Base-by-base conservation (phyloP, 1,284 basidiomycete species). In the Peniophora sp. region DNA sequence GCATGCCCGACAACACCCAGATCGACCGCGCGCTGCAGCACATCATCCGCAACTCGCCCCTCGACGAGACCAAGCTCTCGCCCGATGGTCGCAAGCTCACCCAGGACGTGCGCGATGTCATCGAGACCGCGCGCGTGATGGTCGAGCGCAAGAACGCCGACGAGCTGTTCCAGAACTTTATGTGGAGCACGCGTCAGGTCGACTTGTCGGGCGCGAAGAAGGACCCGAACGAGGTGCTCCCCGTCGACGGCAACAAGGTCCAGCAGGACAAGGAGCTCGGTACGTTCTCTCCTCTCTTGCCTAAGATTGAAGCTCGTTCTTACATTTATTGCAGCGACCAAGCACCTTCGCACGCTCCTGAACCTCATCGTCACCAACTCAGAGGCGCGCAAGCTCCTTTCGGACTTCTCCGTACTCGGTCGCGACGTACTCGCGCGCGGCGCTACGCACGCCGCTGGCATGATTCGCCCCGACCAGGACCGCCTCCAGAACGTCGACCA, bases 301-400 rank as follows among this genome's bases (percentile, higher is more conserved):
- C n/a, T n/a, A n/a, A n/a, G n/a, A n/a, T n/a, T n/a, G n/a, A n/a
- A n/a, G n/a, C n/a, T 39, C n/a, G 2, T 24, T 11, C 27, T 16
- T 23, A 0, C 19, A n/a, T 12, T 19, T 3, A n/a, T 36, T 25
- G 14, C 10, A 86, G 92, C 91, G 16, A 79, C 86, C 45, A 76
- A 78, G 52, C 89, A 97, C 66, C 77, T 97, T n/a, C 86, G 91
- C 56, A 92, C 91, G 0, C 77, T 97, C 47, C 44, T 53, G 24
- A 57, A 58, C 41, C 85, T 97, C 58, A 77, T 97, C 61, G 73
- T 92, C 57, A 95, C 92, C 64, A 97, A 96, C 71, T 85, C 85
- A 1, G 94, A 97, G 70, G 85, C 90, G 36, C 87, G 92, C 63
- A 97, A 97, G 68, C 83, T 95, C 49, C 66, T 93, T 50, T 79